Evolutionary conservation across 2,329 filamentous ascomycete species (phyloP).

Genomic region (Colletotrichum destructivum): DNA sequence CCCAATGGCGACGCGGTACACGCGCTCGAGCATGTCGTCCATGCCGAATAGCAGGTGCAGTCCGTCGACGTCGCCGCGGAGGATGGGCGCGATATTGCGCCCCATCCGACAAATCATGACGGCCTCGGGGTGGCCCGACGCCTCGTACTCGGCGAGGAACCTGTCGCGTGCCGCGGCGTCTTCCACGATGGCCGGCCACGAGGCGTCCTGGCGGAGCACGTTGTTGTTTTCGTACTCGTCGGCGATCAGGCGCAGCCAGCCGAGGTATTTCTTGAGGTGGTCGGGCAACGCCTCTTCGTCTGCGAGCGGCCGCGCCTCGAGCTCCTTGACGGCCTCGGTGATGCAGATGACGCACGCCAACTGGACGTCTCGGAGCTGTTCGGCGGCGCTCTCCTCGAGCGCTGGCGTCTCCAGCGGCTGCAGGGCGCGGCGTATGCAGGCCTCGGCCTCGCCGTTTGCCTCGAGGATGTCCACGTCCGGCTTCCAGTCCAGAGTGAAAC

Average conservation of each 20-base stretch:
- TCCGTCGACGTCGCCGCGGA: conserved; percentile 25
- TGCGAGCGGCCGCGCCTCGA: conserved; percentile 16
- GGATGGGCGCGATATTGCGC: conserved; percentile 19
- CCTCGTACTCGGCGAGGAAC: conserved; percentile 21
- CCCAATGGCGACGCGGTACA: conserved; percentile 23
- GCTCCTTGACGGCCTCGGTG: conserved; percentile 21
- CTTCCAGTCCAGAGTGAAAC: conserved; percentile 26
- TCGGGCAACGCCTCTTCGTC: conserved; percentile 5
- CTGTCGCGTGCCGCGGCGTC: conserved; percentile 17
- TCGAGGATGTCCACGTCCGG: conserved; percentile 24
- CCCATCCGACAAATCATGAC: conserved; percentile 21
- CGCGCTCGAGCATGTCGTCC: conserved; percentile 26
- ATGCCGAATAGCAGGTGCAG: conserved; percentile 23
- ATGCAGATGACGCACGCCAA: conserved; percentile 22
- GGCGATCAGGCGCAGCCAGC: neutral
- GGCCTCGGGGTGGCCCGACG: conserved; percentile 19
- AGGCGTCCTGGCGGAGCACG: neutral
- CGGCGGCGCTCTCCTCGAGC: conserved; percentile 6
- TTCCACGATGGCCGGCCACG: conserved; percentile 4
- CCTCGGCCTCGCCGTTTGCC: conserved; percentile 19
- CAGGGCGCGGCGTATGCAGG: conserved; percentile 4
- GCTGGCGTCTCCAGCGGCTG: neutral
- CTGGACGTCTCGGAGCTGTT: conserved; percentile 22
- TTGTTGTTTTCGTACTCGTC: neutral
- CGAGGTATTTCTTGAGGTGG: neutral